Base-by-base conservation (phyloP, 192 early-diverging fungal species). In the Anaeromyces robustus region DNA sequence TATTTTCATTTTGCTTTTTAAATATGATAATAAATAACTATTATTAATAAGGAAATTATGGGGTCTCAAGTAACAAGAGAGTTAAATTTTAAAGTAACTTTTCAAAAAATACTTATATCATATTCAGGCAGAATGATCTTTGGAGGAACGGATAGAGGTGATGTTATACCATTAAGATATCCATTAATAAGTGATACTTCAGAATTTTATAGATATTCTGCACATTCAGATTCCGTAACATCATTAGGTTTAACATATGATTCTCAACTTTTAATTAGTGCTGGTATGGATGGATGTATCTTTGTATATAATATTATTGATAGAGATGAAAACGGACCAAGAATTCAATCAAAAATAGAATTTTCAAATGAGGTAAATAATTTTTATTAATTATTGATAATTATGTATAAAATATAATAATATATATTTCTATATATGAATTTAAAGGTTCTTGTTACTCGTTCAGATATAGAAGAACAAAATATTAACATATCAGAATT, bases 391-490 rank as follows among this genome's bases (percentile, higher is more conserved):
- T n/a, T n/a, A n/a, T n/a, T n/a, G n/a, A n/a, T n/a, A n/a, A n/a
- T n/a, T n/a, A n/a, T n/a, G n/a, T n/a, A n/a, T n/a, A n/a, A n/a
- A 30, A 52, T 29, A 17, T 26, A 30, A n/a, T 13, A 29, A 18
- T 78, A 52, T n/a, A 86, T 30, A 31, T 17, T 17, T 29, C 30
- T 19, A 29, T 29, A 18, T 26, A 83, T 5, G 2, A 29, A 43
- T 29, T 77, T 77, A 29, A 68, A 90, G 89, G 87, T 91, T 30
- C 82, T 91, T 0, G 85, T 91, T 16, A 91, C 89, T 12, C 87
- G 87, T 79, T 86, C 87, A 11, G 90, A 91, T 77, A 84, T 91
- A 1, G 90, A 91, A 84, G 90, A 91, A 78, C 88, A 87, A 77
- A 88, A 82, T 16, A 82, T 88, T 28, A 30, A 84, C 34, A 89